Evolutionary conservation across 306 rosid species (phyloP).

Genomic region (Dalbergia cochinchinensis): DNA sequence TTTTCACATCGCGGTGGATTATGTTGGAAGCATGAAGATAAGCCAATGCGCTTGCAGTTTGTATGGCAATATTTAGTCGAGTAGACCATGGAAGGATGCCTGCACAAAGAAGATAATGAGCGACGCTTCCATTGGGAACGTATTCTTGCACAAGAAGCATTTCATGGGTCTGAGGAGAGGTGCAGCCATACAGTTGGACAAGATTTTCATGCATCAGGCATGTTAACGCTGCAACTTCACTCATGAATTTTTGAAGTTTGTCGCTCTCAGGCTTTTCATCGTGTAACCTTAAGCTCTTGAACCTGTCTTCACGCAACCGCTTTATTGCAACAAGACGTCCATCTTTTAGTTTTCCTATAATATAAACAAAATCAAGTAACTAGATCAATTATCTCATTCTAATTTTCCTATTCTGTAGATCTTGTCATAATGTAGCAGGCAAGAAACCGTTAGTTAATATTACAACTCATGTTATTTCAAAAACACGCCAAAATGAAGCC

Average conservation of each 20-base stretch:
- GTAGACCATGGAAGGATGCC: conserved; percentile 56
- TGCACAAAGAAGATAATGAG: conserved; percentile 59
- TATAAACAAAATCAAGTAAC: conserved; percentile 1
- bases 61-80: conserved; percentile 66
- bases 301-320: conserved; percentile 41
- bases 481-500: conserved; percentile 4
- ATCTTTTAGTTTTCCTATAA: conserved; percentile 46
- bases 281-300: conserved; percentile 40
- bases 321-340: conserved; percentile 48
- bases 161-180: conserved; percentile 62
- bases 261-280: conserved; percentile 40
- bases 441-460: neutral
- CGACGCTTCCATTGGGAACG: conserved; percentile 68
- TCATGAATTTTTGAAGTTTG: conserved; percentile 50
- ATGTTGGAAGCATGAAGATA: conserved; percentile 73
- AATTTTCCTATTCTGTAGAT: neutral
- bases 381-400: neutral
- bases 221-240: conserved; percentile 63
- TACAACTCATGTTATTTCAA: neutral
- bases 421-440: conserved; percentile 10
- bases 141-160: conserved; percentile 78
- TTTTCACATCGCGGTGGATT: conserved; percentile 76
- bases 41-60: conserved; percentile 71
- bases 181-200: conserved; percentile 74
- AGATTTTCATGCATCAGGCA: conserved; percentile 67